A percentile compares a stretch with the other conserved stretches of the same genome.
Evolutionary conservation across 495 filamentous ascomycete genomes (phyloP).

Genomic region (Pseudomonodictys pantanalensis): DNA sequence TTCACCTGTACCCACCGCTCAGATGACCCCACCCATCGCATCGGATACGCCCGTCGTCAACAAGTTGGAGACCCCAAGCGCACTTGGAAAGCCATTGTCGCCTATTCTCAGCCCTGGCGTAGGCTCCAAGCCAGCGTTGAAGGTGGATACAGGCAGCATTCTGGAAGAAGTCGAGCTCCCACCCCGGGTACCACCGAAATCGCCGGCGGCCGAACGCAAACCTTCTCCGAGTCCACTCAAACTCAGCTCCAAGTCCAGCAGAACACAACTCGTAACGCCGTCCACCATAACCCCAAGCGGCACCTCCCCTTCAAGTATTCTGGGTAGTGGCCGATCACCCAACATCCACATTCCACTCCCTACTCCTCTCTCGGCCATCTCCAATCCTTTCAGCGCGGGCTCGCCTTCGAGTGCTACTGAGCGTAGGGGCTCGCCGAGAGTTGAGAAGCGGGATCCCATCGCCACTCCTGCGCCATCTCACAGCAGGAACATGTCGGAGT

Average conservation of each 20-base stretch:
- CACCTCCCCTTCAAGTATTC: conserved; percentile 16
- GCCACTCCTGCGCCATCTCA: conserved; percentile 31
- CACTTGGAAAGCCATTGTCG: conserved; percentile 28
- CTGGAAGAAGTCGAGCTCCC: conserved; percentile 45
- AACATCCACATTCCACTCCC: conserved; percentile 15
- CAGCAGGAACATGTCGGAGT: conserved; percentile 54
- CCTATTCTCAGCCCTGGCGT: conserved; percentile 33
- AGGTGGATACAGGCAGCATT: conserved; percentile 40
- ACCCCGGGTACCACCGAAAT: conserved; percentile 50
- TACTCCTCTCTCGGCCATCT: conserved; percentile 20
- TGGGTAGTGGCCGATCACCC: conserved; percentile 28
- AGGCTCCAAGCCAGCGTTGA: conserved; percentile 22
- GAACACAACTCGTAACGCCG: conserved; percentile 23
- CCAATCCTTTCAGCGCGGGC: conserved; percentile 26
- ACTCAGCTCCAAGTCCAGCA: conserved; percentile 33
- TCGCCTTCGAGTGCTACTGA: conserved; percentile 25
- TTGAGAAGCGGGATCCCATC: conserved; percentile 27
- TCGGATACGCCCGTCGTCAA: neutral
- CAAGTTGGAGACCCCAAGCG: conserved; percentile 8
- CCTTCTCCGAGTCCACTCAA: conserved; percentile 27
- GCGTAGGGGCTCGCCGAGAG: conserved; percentile 26
- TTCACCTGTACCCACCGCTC: conserved; percentile 8
- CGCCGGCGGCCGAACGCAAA: conserved; percentile 30
- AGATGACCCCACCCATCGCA: neutral
- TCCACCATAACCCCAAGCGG: conserved; percentile 24